Percentiles rank a stretch among this genome's conserved stretches.
Evolutionary conservation across 2,329 filamentous ascomycete genomes (phyloP).

Genomic region (Stagonosporopsis vannaccii): DNA sequence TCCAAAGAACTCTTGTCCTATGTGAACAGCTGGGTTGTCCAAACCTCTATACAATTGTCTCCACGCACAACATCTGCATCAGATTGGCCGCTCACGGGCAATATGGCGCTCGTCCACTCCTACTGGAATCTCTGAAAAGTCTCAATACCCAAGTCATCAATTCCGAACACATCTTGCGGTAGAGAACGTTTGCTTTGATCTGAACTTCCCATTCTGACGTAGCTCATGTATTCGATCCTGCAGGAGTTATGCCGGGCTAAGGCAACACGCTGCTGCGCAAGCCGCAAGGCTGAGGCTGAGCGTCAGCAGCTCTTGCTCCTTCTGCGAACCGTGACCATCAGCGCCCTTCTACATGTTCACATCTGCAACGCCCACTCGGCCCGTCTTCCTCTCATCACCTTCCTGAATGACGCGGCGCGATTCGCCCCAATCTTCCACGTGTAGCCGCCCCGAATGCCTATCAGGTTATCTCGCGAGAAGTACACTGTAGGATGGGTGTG

Average conservation of each 20-base stretch:
- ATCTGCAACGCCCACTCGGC: not conserved
- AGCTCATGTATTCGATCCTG: not conserved
- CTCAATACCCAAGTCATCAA: too few species aligned
- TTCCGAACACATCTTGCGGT: not conserved
- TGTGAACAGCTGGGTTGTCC: too few species aligned
- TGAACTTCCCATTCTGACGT: not conserved
- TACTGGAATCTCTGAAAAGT: too few species aligned
- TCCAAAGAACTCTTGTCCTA: too few species aligned
- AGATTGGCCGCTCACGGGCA: too few species aligned
- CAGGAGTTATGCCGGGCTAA: not conserved
- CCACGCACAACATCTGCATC: too few species aligned
- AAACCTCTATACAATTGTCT: too few species aligned
- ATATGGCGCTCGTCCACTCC: too few species aligned
- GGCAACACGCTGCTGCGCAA: not conserved
- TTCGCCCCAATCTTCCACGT: not conserved
- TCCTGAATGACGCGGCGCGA: not conserved
- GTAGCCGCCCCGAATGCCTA: not conserved
- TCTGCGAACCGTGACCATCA: not conserved
- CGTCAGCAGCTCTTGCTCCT: not conserved
- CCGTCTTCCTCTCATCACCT: not conserved
- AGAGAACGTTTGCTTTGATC: not conserved
- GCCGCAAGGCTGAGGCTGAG: not conserved
- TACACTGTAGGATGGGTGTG: constrained; percentile 27
- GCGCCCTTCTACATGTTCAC: not conserved
- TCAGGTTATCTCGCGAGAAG: constrained; percentile 14